Evolutionary conservation across 2,329 filamentous ascomycete species (phyloP), one percentile per base, ranked within the genome.

Genomic region (Cordyceps tenuipes): DNA sequence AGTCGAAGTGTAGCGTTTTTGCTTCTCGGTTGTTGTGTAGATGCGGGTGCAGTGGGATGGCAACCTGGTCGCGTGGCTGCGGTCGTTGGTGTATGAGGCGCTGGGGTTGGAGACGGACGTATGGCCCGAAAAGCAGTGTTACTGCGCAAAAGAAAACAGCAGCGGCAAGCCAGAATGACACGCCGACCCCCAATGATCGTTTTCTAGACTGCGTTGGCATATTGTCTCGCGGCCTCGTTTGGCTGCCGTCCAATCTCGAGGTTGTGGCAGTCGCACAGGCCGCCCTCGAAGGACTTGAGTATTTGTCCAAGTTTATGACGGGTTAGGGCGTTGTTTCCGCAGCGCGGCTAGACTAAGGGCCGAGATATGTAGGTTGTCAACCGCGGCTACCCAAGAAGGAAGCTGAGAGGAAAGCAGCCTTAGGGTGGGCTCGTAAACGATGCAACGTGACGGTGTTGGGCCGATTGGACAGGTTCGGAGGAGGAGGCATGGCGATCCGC

Each of bases 351-450:
- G 36, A 36, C 48, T 29, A 39, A 57, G 17, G 41, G 15, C 9
- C 6, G 36, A 12, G 10, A 41, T 29, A 13, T 6, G 8, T 21
- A 10, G 7, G 3, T n/a, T 31, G 5, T 46, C 17, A 13, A 44
- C 21, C 55, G 56, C 56, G 56, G 56, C 56, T 58, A 44, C 56
- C 26, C 46, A 58, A 51, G n/a, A 34, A 46, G 47, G 47, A 51
- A 51, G 36, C 19, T 51, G 10, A 29, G 39, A n/a, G 3, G 3
- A 13, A 7, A 31, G 26, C 12, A n/a, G 23, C 8, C n/a, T 36
- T 13, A 34, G 47, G 47, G 46, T 19, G 39, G 47, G 17, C 19
- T n/a, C 4, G 12, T 12, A 59, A n/a, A 19, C 46, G 17, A 10
- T 34, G 21, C 26, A n/a, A 36, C n/a, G 26, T 46, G 39, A 26